phyloP scores from a whole-genome alignment of 2,329 filamentous ascomycete species.

The Claviceps cyperi region DNA sequence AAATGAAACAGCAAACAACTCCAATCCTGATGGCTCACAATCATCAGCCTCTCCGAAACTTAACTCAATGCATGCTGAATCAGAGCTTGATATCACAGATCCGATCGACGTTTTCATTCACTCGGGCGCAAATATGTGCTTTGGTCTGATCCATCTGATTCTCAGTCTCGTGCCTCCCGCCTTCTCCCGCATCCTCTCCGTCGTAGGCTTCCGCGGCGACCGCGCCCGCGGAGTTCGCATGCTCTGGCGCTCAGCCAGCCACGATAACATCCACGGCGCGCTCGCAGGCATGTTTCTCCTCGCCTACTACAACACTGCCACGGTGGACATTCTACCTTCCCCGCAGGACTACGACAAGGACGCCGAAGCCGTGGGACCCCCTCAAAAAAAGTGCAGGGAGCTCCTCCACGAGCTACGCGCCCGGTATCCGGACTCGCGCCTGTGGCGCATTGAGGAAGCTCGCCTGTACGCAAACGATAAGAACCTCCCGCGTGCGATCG shows the following conservation, averaged over 20 bases:
- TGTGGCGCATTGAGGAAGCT: constrained; percentile 85
- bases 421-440: constrained; percentile 64
- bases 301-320: constrained; percentile 79
- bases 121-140: constrained; percentile 78
- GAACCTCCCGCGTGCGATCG: constrained; percentile 51
- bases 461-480: constrained; percentile 56
- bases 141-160: constrained; percentile 69
- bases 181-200: constrained; percentile 71
- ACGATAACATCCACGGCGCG: constrained; percentile 82
- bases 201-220: constrained; percentile 86
- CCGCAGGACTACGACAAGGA: constrained; percentile 36
- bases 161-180: constrained; percentile 89
- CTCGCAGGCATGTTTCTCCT: constrained; percentile 71
- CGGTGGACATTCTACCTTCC: constrained; percentile 73
- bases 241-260: constrained; percentile 81
- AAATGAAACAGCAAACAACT: constrained; percentile 9
- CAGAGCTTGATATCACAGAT: constrained; percentile 48
- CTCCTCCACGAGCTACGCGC: constrained; percentile 61
- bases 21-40: constrained; percentile 5
- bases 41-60: constrained; percentile 10
- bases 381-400: constrained; percentile 47
- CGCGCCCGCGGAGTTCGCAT: constrained; percentile 67
- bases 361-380: constrained; percentile 54
- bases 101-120: constrained; percentile 80
- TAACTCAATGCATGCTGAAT: constrained; percentile 35